Evolutionary conservation across 495 filamentous ascomycete species (phyloP), one percentile per base, ranked within the genome.

Genomic region (Neurospora sp.): DNA sequence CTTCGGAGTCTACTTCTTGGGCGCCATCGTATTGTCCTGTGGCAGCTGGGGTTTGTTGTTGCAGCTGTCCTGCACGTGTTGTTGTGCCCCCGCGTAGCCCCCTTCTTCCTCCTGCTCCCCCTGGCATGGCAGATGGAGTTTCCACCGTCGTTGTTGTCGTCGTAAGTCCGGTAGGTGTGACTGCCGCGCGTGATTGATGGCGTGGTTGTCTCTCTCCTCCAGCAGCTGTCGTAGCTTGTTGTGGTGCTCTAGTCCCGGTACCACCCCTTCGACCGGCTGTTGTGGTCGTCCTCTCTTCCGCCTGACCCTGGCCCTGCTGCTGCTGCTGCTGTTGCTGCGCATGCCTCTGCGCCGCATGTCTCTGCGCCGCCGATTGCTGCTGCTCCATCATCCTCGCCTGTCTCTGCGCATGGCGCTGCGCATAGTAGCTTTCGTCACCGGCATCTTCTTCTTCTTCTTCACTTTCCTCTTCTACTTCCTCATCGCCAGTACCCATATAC

Each of bases 391-490:
- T 65, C 53, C 53, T 35, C 14, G 53, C 53, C 53, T 65, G 53
- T 35, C 53, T 65, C 14, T 77, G 75, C 6, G 74, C 61, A 37
- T 77, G 76, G 10, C 73, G 70, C 5, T 73, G 59, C 1, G 76
- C 75, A 39, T 75, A 76, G 6, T 75, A 74, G 0, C 74, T 75
- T 5, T 70, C 70, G 7, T 78, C 76, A 20, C 69, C 73, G 72
- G 75, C 77, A 3, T 75, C 71, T 10, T 76, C 77, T n/a, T 77
- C 76, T 11, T 73, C 72, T 16, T 75, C 74, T 8, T 76, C 74
- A 12, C 72, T 69, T 2, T 74, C 71, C 5, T 31, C 31, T 6
- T 71, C 71, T 20, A 11, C 31, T 3, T 71, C 48, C 2, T 27
- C 48, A 7, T 27, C 11, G 4, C 48, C 48, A 3, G 5, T 59